These are phyloP conservation scores for Zancudomyces culisetae DNA, from an alignment of 371 early-diverging fungal genomes.

Conservation along the genomic window DNA sequence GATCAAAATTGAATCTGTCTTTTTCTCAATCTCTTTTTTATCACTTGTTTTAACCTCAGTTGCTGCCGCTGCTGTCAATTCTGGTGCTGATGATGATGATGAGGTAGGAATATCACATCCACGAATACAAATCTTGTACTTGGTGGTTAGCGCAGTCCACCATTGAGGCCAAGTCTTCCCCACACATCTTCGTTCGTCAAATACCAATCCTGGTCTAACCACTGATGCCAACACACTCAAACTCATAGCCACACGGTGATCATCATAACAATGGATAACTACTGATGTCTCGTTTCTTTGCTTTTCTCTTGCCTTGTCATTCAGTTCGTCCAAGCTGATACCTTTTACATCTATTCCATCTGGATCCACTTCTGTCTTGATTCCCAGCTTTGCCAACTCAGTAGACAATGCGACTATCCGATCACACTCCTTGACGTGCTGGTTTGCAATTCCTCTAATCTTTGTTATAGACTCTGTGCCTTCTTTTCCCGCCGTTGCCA, in stretches of 20 bases:
- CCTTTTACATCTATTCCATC: constrained; percentile 86
- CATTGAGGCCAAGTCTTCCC: constrained; percentile 96
- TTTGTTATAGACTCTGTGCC: constrained; percentile 36
- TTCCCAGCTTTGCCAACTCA: constrained; percentile 80
- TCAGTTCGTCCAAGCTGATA: no score
- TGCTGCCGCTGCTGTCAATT: background rate
- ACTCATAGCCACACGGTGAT: constrained; percentile 95
- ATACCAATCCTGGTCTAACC: constrained; percentile 49
- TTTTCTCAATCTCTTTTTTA: background rate
- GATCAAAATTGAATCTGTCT: constrained; percentile 34
- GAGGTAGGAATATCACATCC: constrained; percentile 49
- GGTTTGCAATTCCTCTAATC: constrained; percentile 91
- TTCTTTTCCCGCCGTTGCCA: constrained; percentile 21
- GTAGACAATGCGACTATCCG: constrained; percentile 91
- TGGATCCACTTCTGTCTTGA: constrained; percentile 54
- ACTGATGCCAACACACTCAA: constrained; percentile 68
- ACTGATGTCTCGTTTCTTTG: constrained; percentile 11
- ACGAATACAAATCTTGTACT: constrained; percentile 43
- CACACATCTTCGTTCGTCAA: constrained; percentile 85
- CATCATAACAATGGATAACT: constrained; percentile 82
- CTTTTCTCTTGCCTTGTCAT: background rate
- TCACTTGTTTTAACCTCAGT: background rate
- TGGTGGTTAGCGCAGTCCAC: constrained; percentile 82
- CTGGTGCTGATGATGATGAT: no score
- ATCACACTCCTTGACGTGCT: constrained; percentile 95